Percentiles rank a stretch among this genome's conserved stretches.
Conservation (phyloP, 345 rosid species). For the Brassica carinata region DNA sequence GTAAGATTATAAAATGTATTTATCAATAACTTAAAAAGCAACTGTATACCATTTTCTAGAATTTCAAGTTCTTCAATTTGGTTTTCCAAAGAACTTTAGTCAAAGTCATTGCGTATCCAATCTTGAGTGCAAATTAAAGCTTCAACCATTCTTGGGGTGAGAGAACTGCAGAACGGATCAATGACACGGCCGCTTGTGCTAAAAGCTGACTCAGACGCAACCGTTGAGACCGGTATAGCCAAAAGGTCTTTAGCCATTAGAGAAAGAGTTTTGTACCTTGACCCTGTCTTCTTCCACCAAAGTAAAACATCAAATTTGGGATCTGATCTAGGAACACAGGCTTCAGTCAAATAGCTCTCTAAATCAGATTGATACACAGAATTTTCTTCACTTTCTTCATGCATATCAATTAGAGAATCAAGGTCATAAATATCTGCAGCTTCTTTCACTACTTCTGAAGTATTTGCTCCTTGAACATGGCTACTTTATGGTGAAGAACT, state of each 20-base stretch:
- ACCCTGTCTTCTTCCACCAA: background rate
- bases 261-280: background rate
- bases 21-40: too few species aligned
- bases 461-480: too few species aligned
- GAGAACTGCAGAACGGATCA: background rate
- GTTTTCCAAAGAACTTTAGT: too few species aligned
- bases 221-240: background rate
- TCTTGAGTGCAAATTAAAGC: background rate
- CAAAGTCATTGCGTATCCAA: background rate
- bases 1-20: too few species aligned
- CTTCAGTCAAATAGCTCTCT: background rate
- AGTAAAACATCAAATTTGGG: background rate
- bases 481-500: too few species aligned
- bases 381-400: background rate
- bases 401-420: background rate
- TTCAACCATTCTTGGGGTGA: background rate
- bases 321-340: background rate
- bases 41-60: too few species aligned
- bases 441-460: too few species aligned
- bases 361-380: background rate
- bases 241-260: background rate
- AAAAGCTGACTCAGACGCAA: background rate
- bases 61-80: too few species aligned
- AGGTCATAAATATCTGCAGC: background rate
- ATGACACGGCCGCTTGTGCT: background rate